phyloP scores from a whole-genome alignment of 345 rosid species.

The Hibiscus mutabilis region DNA sequence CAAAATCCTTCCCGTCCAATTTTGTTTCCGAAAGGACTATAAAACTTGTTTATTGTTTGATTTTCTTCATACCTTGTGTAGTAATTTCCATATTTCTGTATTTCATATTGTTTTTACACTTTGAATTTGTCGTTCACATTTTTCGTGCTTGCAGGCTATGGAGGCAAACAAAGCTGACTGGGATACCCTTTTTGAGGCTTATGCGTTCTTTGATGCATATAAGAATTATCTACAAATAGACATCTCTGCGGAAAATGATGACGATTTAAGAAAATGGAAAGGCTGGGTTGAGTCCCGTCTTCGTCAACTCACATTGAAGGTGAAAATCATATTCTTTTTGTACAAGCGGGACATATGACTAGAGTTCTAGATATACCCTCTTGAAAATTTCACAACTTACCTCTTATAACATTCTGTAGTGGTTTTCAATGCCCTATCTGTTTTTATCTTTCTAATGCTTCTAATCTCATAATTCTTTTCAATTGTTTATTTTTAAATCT shows the following conservation, averaged over 20 bases:
- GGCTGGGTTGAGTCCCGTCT: conserved; percentile 99
- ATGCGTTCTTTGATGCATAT: conserved; percentile 87
- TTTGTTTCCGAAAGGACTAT: background rate
- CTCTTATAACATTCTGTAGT: background rate
- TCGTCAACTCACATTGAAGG: conserved; percentile 90
- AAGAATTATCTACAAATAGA: conserved; percentile 87
- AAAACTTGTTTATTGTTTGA: background rate
- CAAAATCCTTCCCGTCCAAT: background rate
- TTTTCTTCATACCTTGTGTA: background rate
- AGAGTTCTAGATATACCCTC: background rate
- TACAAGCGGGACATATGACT: background rate
- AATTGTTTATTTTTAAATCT: conserved; percentile 19
- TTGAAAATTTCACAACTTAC: background rate
- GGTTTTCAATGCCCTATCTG: background rate
- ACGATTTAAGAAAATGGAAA: conserved; percentile 89
- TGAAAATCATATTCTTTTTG: conserved; percentile 12
- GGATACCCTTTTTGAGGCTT: conserved; percentile 83
- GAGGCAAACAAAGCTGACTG: conserved; percentile 72
- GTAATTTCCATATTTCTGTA: background rate
- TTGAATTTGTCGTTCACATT: conserved; percentile 17
- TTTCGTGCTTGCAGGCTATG: conserved; percentile 62
- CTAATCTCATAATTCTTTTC: conserved; percentile 5
- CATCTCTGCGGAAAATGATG: conserved; percentile 68
- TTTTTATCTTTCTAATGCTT: background rate
- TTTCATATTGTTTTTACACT: background rate